A percentile compares a stretch with the other conserved stretches of the same genome.
Conservation (phyloP, 1,284 basidiomycete genomes). For the Lentinula novae-zelandiae region DNA sequence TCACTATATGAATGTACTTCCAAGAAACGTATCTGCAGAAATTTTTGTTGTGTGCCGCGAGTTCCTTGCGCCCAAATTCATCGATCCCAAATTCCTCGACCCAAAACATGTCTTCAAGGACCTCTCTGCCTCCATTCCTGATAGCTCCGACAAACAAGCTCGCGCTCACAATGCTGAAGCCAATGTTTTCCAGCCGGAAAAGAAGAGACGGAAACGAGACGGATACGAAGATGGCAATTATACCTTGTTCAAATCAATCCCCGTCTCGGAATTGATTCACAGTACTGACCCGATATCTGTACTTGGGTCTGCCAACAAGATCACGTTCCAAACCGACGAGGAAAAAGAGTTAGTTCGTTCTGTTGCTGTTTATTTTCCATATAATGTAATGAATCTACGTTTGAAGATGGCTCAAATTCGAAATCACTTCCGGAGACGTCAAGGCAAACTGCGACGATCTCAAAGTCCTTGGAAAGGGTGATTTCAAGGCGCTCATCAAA, state of each 20-base stretch:
- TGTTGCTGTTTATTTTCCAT: constrained; percentile 6
- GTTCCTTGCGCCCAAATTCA: constrained; percentile 92
- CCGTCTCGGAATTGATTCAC: constrained; percentile 75
- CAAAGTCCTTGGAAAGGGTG: constrained; percentile 96
- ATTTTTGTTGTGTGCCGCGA: constrained; percentile 99
- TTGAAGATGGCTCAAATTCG: constrained; percentile 66
- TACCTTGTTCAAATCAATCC: constrained; percentile 79
- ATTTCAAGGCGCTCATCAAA: constrained; percentile 92
- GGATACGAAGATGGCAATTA: constrained; percentile 97
- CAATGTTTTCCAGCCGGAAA: constrained; percentile 97
- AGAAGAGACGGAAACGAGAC: constrained; percentile 89
- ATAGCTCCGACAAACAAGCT: constrained; percentile 46
- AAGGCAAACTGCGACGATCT: constrained; percentile 85
- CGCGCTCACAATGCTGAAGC: constrained; percentile 64
- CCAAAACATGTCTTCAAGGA: constrained; percentile 99
- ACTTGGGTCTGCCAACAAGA: constrained; percentile 83
- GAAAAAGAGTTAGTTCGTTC: constrained; percentile 66
- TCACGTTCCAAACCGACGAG: constrained; percentile 81
- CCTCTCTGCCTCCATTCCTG: constrained; percentile 47
- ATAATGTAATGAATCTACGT: constrained; percentile 2
- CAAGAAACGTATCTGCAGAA: constrained; percentile 97
- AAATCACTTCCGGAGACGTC: constrained; percentile 79
- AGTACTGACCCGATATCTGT: constrained; percentile 73
- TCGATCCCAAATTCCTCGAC: constrained; percentile 98
- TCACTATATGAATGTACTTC: neutral